A percentile compares a stretch with the other conserved stretches of the same genome.
These are phyloP conservation scores for Acacia acuminata DNA, from an alignment of 306 rosid genomes.

Conservation along the genomic window DNA sequence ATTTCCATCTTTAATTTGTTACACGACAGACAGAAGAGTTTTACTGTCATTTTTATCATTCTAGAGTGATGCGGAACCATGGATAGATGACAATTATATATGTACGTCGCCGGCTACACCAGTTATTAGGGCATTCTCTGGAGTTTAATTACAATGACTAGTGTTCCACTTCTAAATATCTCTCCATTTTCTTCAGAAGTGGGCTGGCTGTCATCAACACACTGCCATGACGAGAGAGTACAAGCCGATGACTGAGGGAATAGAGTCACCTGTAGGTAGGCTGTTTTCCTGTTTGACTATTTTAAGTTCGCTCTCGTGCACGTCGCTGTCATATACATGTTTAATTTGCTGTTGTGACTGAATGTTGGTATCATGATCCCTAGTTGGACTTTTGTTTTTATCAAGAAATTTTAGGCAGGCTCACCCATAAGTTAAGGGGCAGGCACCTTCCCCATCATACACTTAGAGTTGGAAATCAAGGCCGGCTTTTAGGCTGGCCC, in stretches of 20 bases:
- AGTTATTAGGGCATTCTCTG: background rate
- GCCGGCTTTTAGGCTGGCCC: no score
- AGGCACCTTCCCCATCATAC: no score
- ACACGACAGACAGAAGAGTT: background rate
- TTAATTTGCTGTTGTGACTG: no score
- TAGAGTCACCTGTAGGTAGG: background rate
- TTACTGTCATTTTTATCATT: background rate
- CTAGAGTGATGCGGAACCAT: background rate
- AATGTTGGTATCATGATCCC: no score
- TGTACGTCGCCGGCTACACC: background rate
- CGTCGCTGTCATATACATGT: background rate
- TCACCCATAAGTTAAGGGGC: no score
- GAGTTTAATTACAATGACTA: background rate
- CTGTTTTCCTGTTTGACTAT: background rate
- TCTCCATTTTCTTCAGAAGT: conserved; percentile 33
- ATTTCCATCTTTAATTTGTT: background rate
- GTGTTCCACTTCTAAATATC: background rate
- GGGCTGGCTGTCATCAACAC: conserved; percentile 22
- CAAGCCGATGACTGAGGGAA: background rate
- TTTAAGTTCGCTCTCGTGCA: background rate
- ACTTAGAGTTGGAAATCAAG: no score
- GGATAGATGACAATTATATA: background rate
- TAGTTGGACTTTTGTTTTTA: no score
- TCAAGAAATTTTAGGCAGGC: no score
- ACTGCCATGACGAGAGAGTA: background rate